phyloP scores from a whole-genome alignment of 2,329 filamentous ascomycete species.

The Dactylella cylindrospora region DNA sequence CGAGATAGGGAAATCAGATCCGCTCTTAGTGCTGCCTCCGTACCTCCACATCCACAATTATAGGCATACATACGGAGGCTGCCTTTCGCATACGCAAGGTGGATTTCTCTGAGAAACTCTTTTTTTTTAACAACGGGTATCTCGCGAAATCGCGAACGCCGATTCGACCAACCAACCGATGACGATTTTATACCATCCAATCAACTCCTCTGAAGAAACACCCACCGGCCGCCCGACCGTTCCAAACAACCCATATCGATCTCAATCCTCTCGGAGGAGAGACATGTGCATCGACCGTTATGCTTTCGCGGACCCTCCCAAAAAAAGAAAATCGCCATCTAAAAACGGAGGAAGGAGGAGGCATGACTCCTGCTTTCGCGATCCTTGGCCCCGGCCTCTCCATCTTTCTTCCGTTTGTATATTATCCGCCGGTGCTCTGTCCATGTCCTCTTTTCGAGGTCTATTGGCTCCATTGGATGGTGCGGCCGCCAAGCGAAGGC shows the following conservation, averaged over 20 bases:
- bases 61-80: constrained; percentile 23
- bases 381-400: constrained; percentile 3
- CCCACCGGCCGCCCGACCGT: too few relatives aligned
- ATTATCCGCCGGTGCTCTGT: constrained; percentile 14
- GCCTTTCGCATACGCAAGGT: constrained; percentile 11
- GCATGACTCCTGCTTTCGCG: constrained; percentile 13
- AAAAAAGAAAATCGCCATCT: constrained; percentile 18
- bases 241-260: too few relatives aligned
- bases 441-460: constrained; percentile 29
- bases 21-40: constrained; percentile 21
- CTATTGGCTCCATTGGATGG: too few relatives aligned
- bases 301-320: too few relatives aligned
- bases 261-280: too few relatives aligned
- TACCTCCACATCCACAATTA: constrained; percentile 10
- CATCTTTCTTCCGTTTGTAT: constrained; percentile 5
- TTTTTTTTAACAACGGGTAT: background rate
- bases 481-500: too few relatives aligned
- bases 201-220: too few relatives aligned
- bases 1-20: constrained; percentile 35
- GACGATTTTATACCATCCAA: too few relatives aligned
- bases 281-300: too few relatives aligned
- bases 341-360: constrained; percentile 22
- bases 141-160: constrained; percentile 6
- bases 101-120: constrained; percentile 4
- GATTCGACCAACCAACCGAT: too few relatives aligned